Conservation (phyloP, 2,329 filamentous ascomycete species). For the Fusarium sp. region DNA sequence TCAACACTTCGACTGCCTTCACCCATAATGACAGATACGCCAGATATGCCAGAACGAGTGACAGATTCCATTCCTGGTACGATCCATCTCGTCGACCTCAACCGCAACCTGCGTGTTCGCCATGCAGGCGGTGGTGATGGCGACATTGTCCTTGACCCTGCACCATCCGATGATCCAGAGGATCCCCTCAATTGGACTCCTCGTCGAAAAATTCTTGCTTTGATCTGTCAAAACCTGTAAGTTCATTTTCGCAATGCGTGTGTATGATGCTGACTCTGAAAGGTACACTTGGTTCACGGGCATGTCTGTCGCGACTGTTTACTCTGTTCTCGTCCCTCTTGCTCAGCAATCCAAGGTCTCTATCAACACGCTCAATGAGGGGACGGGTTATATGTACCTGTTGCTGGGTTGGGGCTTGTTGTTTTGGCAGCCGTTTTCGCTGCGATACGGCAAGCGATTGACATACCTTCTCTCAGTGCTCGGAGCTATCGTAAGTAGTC, state of each 20-base stretch:
- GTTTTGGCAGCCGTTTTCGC: conserved; percentile 62
- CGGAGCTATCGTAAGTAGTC: conserved; percentile 45
- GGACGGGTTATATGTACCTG: conserved; percentile 58
- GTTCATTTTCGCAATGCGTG: neutral
- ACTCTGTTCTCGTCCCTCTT: conserved; percentile 55
- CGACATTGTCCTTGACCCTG: conserved; percentile 64
- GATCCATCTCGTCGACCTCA: conserved; percentile 56
- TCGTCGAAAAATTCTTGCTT: conserved; percentile 43
- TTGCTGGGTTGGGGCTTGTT: conserved; percentile 60
- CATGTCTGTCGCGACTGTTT: conserved; percentile 56
- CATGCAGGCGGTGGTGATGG: conserved; percentile 49
- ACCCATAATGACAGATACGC: neutral
- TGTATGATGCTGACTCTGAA: neutral
- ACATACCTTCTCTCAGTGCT: conserved; percentile 54
- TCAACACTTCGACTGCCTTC: neutral
- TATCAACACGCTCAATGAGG: conserved; percentile 53
- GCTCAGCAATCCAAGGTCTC: conserved; percentile 50
- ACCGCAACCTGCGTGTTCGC: conserved; percentile 49
- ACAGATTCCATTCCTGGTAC: conserved; percentile 52
- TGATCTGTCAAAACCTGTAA: conserved; percentile 50
- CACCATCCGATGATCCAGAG: conserved; percentile 62
- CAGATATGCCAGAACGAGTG: neutral
- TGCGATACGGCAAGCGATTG: conserved; percentile 58
- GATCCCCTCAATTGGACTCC: conserved; percentile 65
- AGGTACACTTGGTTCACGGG: conserved; percentile 56